Evolutionary conservation across 768 basidiomycete genomes (phyloP), one percentile per base, ranked within the genome.

Genomic region (Wakefieldia striispora): DNA sequence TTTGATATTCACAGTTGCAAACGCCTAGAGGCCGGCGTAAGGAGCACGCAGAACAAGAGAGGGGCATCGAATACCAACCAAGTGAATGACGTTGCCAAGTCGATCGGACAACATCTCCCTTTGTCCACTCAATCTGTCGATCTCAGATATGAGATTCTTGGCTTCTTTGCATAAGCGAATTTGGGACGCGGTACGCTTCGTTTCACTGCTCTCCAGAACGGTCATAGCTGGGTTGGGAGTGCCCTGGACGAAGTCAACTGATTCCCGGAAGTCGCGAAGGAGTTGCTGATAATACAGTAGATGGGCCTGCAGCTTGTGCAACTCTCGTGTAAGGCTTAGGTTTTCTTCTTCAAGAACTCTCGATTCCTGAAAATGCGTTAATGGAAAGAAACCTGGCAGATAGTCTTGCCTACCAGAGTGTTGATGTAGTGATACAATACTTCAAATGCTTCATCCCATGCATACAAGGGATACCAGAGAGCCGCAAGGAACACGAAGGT

Each of bases 391-490:
- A 11, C 3, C 3, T 1, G 12, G 5, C 1, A 23, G 16, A 45
- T 6, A 11, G 36, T 14, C 23, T 31, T 9, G 14, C 77, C 19
- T 62, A 81, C 80, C 64, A 84, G 60, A 40, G 49, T 62, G 40
- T 73, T 76, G 19, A 83, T 75, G 54, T 83, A 77, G 5, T 56
- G 51, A 57, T 79, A 79, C 31, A 84, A 50, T 7, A 66, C 61
- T 52, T 82, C 81, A 17, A 83, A 70, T 1, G 78, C 70, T 59
- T 84, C 81, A 47, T 84, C 82, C 80, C 82, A 83, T 4, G 78
- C 75, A 59, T 83, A 83, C 6, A 82, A 55, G 0, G 79, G 74
- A 55, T 81, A 80, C 82, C 82, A 84, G 21, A 84, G 65, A 26
- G 76, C 65, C 14, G 75, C 70, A 17, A 83, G 60, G 35, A 83